These are phyloP conservation scores for Groenewaldozyma salmanticensis DNA, from an alignment of 805 yeast genomes.

Conservation along the genomic window DNA sequence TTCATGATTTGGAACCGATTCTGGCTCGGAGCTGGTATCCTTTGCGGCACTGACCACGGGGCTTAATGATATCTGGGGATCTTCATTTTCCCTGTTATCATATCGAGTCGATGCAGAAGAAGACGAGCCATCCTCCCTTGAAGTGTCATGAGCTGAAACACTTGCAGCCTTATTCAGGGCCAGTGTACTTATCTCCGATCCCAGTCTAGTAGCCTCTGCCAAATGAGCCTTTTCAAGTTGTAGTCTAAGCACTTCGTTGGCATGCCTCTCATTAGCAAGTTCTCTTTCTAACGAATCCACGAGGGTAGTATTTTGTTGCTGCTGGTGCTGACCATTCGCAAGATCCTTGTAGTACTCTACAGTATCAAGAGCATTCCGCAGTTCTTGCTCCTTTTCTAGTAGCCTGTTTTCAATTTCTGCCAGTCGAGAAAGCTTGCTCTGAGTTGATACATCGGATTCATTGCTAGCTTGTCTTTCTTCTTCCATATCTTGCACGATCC, in stretches of 20 bases:
- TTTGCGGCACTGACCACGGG: conserved; percentile 1
- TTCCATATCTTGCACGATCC: conserved; percentile 18
- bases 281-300: neutral
- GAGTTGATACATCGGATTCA: conserved; percentile 21
- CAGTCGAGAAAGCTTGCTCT: conserved; percentile 24
- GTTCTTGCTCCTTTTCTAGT: conserved; percentile 24
- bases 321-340: conserved; percentile 2
- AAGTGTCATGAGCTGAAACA: neutral
- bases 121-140: neutral
- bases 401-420: conserved; percentile 29
- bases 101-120: neutral
- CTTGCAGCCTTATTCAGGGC: neutral
- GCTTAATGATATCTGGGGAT: conserved; percentile 1
- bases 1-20: neutral
- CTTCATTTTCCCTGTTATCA: no score
- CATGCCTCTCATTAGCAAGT: neutral
- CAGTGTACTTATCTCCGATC: no score
- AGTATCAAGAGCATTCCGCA: conserved; percentile 12
- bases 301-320: neutral
- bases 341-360: conserved; percentile 12
- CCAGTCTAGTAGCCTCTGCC: no score
- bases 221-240: no score
- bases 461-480: conserved; percentile 17
- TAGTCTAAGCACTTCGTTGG: neutral
- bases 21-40: neutral